Evolutionary conservation across 345 rosid species (phyloP).

Genomic region (Pistacia vera): DNA sequence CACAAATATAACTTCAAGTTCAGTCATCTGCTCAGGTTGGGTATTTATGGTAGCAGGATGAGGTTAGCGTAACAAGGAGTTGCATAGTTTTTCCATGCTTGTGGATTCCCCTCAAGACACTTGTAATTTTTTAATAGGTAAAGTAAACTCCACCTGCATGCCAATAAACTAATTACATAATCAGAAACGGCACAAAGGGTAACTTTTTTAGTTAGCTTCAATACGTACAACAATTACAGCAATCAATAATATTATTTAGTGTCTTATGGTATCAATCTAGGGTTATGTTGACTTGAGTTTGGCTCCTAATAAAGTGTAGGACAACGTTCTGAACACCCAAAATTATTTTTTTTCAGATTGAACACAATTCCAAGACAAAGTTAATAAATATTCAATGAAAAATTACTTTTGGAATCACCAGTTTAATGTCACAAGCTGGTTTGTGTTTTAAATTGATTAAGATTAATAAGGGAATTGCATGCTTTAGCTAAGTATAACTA

Average conservation of each 20-base stretch:
- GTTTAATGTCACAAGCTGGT: background rate
- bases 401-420: background rate
- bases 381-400: background rate
- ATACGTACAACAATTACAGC: no score
- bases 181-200: no score
- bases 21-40: slow-evolving; percentile 5
- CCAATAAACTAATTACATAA: no score
- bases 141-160: no score
- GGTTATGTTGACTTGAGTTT: background rate
- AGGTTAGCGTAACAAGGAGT: background rate
- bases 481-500: no score
- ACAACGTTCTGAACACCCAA: background rate
- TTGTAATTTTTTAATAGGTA: background rate
- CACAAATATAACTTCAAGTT: background rate
- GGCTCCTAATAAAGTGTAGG: background rate
- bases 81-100: background rate
- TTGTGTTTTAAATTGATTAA: background rate
- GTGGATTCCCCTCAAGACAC: slow-evolving; percentile 4
- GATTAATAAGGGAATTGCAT: background rate
- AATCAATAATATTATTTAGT: no score
- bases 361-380: background rate
- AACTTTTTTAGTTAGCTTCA: no score
- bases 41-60: slow-evolving; percentile 7
- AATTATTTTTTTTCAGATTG: background rate
- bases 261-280: background rate